phyloP scores from a whole-genome alignment of 257 asterid species.

The Penstemon davidsonii region DNA sequence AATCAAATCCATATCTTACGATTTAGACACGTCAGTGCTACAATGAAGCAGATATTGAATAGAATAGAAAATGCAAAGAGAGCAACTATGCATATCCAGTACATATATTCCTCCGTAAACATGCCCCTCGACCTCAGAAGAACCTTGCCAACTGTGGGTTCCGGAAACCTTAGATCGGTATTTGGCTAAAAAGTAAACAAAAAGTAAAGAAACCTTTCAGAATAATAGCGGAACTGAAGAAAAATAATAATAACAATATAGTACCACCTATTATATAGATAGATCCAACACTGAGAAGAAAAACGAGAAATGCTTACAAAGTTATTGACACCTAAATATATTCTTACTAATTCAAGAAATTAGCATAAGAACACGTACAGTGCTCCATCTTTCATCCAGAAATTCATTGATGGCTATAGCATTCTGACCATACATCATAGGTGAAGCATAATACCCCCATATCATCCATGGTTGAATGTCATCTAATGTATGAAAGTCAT shows the following conservation, averaged over 20 bases:
- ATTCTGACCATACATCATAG: slow-evolving; percentile 81
- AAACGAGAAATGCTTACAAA: too few relatives aligned
- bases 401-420: slow-evolving; percentile 79
- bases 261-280: slow-evolving; percentile 12
- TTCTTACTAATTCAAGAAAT: not conserved
- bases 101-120: slow-evolving; percentile 73
- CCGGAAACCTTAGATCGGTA: slow-evolving; percentile 45
- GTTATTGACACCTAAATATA: not conserved
- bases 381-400: slow-evolving; percentile 72
- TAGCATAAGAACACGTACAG: slow-evolving; percentile 44
- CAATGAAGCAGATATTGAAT: slow-evolving; percentile 65
- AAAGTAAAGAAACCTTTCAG: not conserved
- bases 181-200: slow-evolving; percentile 50
- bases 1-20: slow-evolving; percentile 45
- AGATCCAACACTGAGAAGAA: not conserved
- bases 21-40: slow-evolving; percentile 65
- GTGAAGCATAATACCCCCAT: slow-evolving; percentile 75
- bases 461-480: slow-evolving; percentile 75
- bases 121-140: slow-evolving; percentile 85
- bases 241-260: too few relatives aligned
- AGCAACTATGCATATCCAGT: slow-evolving; percentile 76
- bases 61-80: slow-evolving; percentile 79
- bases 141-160: slow-evolving; percentile 85
- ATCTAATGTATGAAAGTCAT: slow-evolving; percentile 37
- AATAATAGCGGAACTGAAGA: too few relatives aligned